Evolutionary conservation across 805 yeast genomes (phyloP).

Genomic region (Soucietia sequanensis): DNA sequence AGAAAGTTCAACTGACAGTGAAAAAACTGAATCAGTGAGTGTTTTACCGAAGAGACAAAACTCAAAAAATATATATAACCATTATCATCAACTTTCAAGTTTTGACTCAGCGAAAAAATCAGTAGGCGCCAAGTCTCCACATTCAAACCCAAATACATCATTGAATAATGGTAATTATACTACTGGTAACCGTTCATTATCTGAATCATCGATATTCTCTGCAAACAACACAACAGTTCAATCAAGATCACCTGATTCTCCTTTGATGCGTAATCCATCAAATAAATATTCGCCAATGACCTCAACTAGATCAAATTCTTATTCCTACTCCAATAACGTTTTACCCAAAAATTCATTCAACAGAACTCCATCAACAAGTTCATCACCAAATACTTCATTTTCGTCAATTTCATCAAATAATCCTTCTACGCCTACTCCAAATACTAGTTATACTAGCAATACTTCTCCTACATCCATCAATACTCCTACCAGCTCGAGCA

Average conservation of each 20-base stretch:
- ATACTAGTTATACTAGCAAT: slow-evolving; percentile 4
- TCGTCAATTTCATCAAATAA: slow-evolving; percentile 3
- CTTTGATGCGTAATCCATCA: slow-evolving; percentile 1
- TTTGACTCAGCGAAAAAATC: slow-evolving; percentile 7
- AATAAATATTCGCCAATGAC: too few species aligned
- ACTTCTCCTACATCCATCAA: slow-evolving; percentile 2
- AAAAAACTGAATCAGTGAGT: neutral
- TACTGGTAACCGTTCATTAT: neutral
- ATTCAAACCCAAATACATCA: neutral
- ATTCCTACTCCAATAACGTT: too few species aligned
- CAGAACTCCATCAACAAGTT: slow-evolving; percentile 9
- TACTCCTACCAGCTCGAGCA: slow-evolving; percentile 3
- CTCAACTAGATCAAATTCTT: too few species aligned
- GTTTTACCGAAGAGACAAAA: slow-evolving; percentile 19
- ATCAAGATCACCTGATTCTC: neutral
- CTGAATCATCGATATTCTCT: neutral
- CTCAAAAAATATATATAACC: slow-evolving; percentile 31
- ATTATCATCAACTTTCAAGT: slow-evolving; percentile 25
- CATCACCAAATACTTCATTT: slow-evolving; percentile 5
- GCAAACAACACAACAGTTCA: too few species aligned
- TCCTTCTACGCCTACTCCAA: slow-evolving; percentile 2
- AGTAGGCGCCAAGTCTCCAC: slow-evolving; percentile 8
- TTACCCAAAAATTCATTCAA: neutral
- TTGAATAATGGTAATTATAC: neutral
- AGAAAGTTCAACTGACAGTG: neutral